Evolutionary conservation across 2,329 filamentous ascomycete species (phyloP).

Genomic region (Kalaharituber pfeilii): DNA sequence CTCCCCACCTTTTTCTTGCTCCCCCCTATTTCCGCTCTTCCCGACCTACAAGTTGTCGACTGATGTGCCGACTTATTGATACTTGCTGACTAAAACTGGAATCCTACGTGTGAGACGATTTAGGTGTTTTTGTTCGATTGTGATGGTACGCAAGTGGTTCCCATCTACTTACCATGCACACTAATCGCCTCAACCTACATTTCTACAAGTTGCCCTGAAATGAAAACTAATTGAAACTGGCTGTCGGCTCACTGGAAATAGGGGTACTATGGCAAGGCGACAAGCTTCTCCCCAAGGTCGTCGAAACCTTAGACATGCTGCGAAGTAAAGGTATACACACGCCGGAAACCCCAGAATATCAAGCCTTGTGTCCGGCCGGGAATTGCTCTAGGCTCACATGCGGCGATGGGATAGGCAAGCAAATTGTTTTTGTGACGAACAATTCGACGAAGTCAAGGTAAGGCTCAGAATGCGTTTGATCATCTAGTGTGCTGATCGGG

Average conservation of each 20-base stretch:
- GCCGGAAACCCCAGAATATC: background rate
- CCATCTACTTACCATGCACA: background rate
- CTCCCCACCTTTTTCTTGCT: background rate
- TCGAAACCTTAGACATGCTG: slow-evolving; percentile 70
- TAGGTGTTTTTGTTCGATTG: slow-evolving; percentile 92
- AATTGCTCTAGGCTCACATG: background rate
- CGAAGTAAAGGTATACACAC: slow-evolving; percentile 51
- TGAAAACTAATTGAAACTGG: background rate
- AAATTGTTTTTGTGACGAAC: slow-evolving; percentile 90
- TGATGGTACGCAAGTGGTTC: slow-evolving; percentile 52
- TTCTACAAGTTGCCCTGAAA: background rate
- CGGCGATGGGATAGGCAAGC: slow-evolving; percentile 48
- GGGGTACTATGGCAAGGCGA: slow-evolving; percentile 95
- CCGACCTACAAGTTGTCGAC: background rate
- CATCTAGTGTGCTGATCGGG: too few species aligned
- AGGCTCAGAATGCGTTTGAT: too few species aligned
- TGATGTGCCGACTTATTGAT: background rate
- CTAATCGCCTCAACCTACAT: background rate
- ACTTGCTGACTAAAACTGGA: background rate
- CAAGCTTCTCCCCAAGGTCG: slow-evolving; percentile 66
- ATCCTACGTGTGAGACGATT: slow-evolving; percentile 2
- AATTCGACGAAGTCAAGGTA: slow-evolving; percentile 82
- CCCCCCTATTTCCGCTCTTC: too few species aligned
- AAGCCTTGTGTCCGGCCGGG: too few species aligned
- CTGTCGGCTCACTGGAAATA: slow-evolving; percentile 26